These are phyloP conservation scores for Mycosphaerelloides madeirae DNA, from an alignment of 2,329 filamentous ascomycete genomes.

Conservation along the genomic window DNA sequence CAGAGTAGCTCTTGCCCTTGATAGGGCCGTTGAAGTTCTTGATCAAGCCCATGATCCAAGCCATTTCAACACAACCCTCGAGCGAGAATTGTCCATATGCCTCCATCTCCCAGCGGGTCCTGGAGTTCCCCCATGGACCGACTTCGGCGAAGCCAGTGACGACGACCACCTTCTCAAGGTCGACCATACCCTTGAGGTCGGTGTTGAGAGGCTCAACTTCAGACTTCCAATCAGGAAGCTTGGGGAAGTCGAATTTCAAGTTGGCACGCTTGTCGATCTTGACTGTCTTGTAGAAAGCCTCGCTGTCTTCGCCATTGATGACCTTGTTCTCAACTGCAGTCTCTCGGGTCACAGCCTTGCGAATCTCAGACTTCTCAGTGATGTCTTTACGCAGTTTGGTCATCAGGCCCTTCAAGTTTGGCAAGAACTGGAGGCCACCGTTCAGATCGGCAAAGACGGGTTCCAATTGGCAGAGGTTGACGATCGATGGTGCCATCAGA, in stretches of 20 bases:
- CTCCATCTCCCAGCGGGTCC: conserved; percentile 99
- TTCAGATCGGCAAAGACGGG: conserved; percentile 97
- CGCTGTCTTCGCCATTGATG: conserved; percentile 88
- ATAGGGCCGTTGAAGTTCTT: conserved; percentile 96
- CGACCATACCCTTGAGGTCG: conserved; percentile 93
- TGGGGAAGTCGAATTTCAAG: conserved; percentile 95
- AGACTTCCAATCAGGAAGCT: conserved; percentile 82
- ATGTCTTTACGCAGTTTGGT: conserved; percentile 89
- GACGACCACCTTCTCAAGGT: conserved; percentile 95
- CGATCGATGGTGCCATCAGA: conserved; percentile 88
- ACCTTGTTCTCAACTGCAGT: conserved; percentile 95
- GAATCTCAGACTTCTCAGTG: conserved; percentile 89
- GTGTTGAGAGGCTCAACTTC: conserved; percentile 86
- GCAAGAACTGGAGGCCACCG: conserved; percentile 94
- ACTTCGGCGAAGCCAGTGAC: conserved; percentile 95
- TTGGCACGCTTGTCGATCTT: conserved; percentile 91
- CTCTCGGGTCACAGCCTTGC: conserved; percentile 90
- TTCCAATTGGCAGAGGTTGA: conserved; percentile 91
- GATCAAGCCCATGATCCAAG: conserved; percentile 99
- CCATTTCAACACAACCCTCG: conserved; percentile 98
- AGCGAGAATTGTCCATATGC: conserved; percentile 93
- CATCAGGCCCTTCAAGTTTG: conserved; percentile 92
- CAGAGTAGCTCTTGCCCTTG: conserved; percentile 94
- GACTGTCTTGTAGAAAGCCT: conserved; percentile 91
- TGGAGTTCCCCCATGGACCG: conserved; percentile 96